These are phyloP conservation scores for Pseudonectria foliicola DNA, from an alignment of 2,329 filamentous ascomycete genomes.

Conservation along the genomic window DNA sequence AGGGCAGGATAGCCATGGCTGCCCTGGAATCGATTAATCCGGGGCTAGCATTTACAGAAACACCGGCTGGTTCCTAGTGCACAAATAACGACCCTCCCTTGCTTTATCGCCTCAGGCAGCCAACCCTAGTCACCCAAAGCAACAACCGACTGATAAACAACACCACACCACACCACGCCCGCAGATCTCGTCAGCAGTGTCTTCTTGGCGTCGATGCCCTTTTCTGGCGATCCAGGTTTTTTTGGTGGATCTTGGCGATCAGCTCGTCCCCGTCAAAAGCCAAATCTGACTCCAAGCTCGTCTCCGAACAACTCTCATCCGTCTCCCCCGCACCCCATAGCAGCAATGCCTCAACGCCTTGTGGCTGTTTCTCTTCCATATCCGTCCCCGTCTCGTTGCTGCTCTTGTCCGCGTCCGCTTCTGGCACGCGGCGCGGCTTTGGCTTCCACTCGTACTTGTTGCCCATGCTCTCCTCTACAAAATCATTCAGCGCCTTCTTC, in stretches of 20 bases:
- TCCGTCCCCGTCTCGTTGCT: background rate
- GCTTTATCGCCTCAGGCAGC: no score
- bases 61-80: no score
- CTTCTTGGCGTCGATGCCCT: background rate
- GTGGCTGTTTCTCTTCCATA: constrained; percentile 1
- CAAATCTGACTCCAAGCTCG: constrained; percentile 7
- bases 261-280: constrained; percentile 2
- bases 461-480: constrained; percentile 14
- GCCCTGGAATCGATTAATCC: no score
- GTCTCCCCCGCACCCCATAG: constrained; percentile 12
- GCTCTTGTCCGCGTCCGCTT: no score
- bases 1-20: no score
- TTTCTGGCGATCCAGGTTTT: background rate
- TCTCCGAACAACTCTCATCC: constrained; percentile 11
- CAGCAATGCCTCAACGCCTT: constrained; percentile 14
- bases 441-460: constrained; percentile 3
- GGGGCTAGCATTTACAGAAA: no score
- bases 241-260: constrained; percentile 8
- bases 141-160: no score
- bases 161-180: no score
- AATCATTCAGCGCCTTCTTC: constrained; percentile 15
- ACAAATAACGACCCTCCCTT: no score
- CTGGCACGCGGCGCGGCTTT: no score
- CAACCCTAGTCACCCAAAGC: no score
- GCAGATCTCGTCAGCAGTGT: no score